Conservation (phyloP, 2,329 filamentous ascomycete species). For the Orbilia quercus region DNA sequence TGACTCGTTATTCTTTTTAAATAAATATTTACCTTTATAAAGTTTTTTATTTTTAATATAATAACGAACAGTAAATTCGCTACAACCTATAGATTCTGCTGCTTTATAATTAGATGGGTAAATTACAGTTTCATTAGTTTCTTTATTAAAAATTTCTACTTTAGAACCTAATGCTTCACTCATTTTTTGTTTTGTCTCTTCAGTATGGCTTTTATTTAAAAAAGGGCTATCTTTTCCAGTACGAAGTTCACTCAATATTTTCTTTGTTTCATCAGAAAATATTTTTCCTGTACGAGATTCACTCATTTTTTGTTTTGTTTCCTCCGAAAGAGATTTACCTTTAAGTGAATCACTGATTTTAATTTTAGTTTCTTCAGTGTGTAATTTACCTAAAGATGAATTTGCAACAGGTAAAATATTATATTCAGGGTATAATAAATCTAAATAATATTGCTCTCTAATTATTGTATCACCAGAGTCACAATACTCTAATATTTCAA, state of each 20-base stretch:
- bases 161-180: not conserved
- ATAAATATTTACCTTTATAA: not conserved
- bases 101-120: conserved; percentile 2
- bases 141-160: conserved; percentile 6
- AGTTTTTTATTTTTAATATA: not conserved
- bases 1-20: too few relatives aligned
- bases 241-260: not conserved
- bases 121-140: not conserved
- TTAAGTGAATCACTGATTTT: conserved; percentile 5
- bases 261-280: not conserved
- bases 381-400: conserved; percentile 54
- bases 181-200: too few relatives aligned
- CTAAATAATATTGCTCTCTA: conserved; percentile 58
- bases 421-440: conserved; percentile 57
- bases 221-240: not conserved
- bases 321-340: not conserved
- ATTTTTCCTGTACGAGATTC: not conserved
- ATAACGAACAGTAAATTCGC: not conserved
- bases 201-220: too few relatives aligned
- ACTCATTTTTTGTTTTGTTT: not conserved
- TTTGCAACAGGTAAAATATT: conserved; percentile 58
- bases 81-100: conserved; percentile 1
- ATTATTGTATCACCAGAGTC: conserved; percentile 39
- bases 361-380: conserved; percentile 35
- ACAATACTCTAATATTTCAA: conserved; percentile 57